Evolutionary conservation across 1,139 yeast genomes (phyloP).

Genomic region (Yamadazyma jaroonii): DNA sequence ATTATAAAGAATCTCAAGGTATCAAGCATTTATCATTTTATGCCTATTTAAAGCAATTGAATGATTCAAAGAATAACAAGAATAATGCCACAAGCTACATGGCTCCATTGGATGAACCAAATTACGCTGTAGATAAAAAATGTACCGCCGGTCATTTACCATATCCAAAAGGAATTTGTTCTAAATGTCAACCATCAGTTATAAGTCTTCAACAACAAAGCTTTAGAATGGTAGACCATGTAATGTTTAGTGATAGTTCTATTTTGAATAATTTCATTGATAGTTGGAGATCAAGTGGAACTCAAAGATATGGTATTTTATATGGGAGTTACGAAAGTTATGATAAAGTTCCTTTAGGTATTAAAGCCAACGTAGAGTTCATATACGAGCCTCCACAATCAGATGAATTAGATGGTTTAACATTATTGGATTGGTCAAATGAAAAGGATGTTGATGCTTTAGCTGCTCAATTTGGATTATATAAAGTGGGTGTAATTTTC

Average conservation of each 20-base stretch:
- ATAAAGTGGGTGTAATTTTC: constrained; percentile 78
- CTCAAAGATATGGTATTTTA: constrained; percentile 81
- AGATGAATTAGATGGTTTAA: constrained; percentile 82
- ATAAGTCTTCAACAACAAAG: constrained; percentile 87
- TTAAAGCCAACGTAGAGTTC: constrained; percentile 90
- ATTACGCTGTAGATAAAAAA: constrained; percentile 57
- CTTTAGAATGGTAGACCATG: constrained; percentile 96
- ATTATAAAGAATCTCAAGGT: constrained; percentile 68
- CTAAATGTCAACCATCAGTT: constrained; percentile 97
- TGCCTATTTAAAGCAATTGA: constrained; percentile 71
- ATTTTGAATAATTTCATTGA: constrained; percentile 83
- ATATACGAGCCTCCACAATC: constrained; percentile 91
- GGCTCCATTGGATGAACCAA: constrained; percentile 75
- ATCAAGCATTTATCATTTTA: constrained; percentile 91
- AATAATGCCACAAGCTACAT: constrained; percentile 64
- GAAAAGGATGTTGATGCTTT: constrained; percentile 51
- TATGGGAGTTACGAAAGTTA: constrained; percentile 80
- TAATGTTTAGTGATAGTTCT: constrained; percentile 68
- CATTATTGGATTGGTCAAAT: constrained; percentile 62
- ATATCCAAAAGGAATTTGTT: constrained; percentile 93
- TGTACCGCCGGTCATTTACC: constrained; percentile 86
- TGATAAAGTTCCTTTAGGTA: constrained; percentile 85
- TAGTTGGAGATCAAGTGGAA: constrained; percentile 85
- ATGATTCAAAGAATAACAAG: constrained; percentile 65
- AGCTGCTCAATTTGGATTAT: constrained; percentile 62